These are phyloP conservation scores for Aspergillus tanneri DNA, from an alignment of 2,329 filamentous ascomycete genomes.

Conservation along the genomic window DNA sequence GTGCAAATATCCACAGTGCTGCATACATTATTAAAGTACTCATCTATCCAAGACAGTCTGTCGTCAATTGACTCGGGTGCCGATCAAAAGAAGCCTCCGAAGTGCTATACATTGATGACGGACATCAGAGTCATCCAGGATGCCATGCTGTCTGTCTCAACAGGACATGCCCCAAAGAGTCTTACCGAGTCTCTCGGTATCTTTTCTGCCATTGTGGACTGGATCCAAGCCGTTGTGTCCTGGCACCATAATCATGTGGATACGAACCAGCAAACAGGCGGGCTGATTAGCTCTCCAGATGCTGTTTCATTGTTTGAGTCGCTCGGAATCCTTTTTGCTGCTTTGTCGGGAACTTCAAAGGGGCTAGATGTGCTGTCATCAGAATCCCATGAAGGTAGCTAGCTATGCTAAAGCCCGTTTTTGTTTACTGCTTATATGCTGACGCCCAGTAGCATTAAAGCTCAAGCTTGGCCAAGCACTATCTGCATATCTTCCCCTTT, in stretches of 20 bases:
- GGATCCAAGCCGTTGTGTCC: conserved; percentile 39
- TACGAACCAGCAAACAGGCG: conserved; percentile 28
- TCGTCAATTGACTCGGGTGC: conserved; percentile 2
- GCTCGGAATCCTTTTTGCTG: conserved; percentile 42
- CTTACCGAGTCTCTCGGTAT: conserved; percentile 32
- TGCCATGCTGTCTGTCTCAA: conserved; percentile 40
- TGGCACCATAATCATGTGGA: conserved; percentile 34
- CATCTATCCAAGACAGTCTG: conserved; percentile 32
- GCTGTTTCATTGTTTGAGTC: conserved; percentile 44
- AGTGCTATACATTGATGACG: conserved; percentile 40
- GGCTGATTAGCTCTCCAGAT: conserved; percentile 37
- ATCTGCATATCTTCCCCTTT: conserved; percentile 42
- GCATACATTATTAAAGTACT: conserved; percentile 34
- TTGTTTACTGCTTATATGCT: conserved; percentile 9
- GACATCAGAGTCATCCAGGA: conserved; percentile 45
- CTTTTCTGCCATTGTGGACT: conserved; percentile 36
- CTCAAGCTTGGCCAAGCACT: conserved; percentile 40
- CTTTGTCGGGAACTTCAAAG: conserved; percentile 37
- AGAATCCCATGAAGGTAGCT: conserved; percentile 35
- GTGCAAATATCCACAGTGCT: conserved; percentile 38
- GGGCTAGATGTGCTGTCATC: conserved; percentile 38
- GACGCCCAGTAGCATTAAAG: conserved; percentile 33
- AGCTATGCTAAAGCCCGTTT: neutral
- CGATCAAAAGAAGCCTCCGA: conserved; percentile 14
- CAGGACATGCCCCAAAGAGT: conserved; percentile 32